Evolutionary conservation across 306 rosid genomes (phyloP), one percentile per base, ranked within the genome.

Genomic region (barrel medic (Medicago truncatula)): DNA sequence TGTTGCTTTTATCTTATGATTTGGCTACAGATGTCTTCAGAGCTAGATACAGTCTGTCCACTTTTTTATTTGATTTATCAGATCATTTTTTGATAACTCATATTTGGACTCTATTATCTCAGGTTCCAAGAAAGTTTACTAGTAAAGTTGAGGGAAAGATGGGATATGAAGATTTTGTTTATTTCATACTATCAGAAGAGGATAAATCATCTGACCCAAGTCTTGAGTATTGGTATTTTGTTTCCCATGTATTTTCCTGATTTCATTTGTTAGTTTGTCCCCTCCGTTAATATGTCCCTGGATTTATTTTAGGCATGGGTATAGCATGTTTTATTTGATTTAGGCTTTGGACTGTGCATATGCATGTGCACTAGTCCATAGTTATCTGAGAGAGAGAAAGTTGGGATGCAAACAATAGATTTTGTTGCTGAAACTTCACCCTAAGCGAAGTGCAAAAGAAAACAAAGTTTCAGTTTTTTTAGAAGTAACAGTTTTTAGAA

Each of bases 161-260:
- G 99, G 98, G 98, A 65, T 96, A 96, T 85, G 98, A 96, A 86
- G 99, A 96, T 87, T 96, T 96, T 86, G 99, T 92, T 70, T 92
- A 96, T 86, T 96, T 96, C 85, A 96, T 96, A 88, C 88, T 96
- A 78, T 87, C 98, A 8, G 99, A 96, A 85, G 99, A 96, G 86
- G 98, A 96, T 83, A 96, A 96, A 85, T 88, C 96, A 62, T 92
- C 99, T 28, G 98, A 84, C 77, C 99, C 97, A 64, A 92, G 99
- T 83, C 98, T 92, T 80, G 99, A 96, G 85, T 92, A 89, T 82
- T 96, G 99, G 99, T 96, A 96, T 67, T 43, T 88, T 60, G 49
- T 62, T 74, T 78, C 50, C 52, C 66, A 44, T 74, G 69, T 60
- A 59, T 75, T 81, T 49, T 23, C 68, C 47, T 72, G 6, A 73